phyloP scores from a whole-genome alignment of 1,139 yeast species.

The Taphrina flavorubra region DNA sequence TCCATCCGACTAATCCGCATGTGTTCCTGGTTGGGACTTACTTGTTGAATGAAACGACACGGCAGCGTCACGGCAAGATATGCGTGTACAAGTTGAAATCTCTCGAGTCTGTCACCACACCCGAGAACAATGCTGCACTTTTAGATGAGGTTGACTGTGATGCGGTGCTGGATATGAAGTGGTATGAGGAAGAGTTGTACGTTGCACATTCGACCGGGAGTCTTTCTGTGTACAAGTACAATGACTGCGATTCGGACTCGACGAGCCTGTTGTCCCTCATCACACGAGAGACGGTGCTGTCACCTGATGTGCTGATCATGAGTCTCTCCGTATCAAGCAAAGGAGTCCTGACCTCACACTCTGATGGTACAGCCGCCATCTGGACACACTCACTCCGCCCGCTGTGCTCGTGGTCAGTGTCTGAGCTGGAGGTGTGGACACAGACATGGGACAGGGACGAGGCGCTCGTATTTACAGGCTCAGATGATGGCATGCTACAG shows the following conservation, averaged over 20 bases:
- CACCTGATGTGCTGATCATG: slow-evolving; percentile 28
- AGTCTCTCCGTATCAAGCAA: slow-evolving; percentile 23
- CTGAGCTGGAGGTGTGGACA: slow-evolving; percentile 38
- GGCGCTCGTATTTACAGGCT: slow-evolving; percentile 32
- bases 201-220: slow-evolving; percentile 38
- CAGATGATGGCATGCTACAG: slow-evolving; percentile 39
- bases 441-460: slow-evolving; percentile 28
- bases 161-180: slow-evolving; percentile 42
- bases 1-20: slow-evolving; percentile 18
- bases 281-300: slow-evolving; percentile 1
- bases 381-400: slow-evolving; percentile 20
- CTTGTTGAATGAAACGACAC: slow-evolving; percentile 31
- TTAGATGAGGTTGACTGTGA: slow-evolving; percentile 26
- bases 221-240: slow-evolving; percentile 25
- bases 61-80: slow-evolving; percentile 25
- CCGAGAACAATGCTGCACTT: neutral
- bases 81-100: slow-evolving; percentile 14
- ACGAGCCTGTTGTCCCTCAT: neutral
- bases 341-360: slow-evolving; percentile 27
- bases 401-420: slow-evolving; percentile 6
- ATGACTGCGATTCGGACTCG: neutral
- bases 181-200: slow-evolving; percentile 18
- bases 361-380: slow-evolving; percentile 28
- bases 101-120: neutral
- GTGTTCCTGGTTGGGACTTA: slow-evolving; percentile 41